A percentile compares a stretch with the other conserved stretches of the same genome.
Conservation (phyloP, 2,329 filamentous ascomycete species). For the Xylaria digitata region DNA sequence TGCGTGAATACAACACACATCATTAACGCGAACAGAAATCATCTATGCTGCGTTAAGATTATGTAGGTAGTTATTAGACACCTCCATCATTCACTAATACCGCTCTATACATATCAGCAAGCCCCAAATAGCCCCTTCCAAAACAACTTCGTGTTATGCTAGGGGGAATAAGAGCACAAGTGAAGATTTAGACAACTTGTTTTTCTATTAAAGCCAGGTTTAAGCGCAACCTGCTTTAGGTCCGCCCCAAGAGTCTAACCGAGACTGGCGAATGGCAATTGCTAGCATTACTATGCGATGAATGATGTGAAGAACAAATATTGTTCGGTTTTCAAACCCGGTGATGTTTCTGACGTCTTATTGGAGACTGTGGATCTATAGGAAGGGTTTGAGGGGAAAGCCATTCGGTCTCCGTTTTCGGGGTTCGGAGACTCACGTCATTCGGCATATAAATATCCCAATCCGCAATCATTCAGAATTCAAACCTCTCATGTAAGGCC, state of each 20-base stretch:
- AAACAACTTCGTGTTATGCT: too few species aligned
- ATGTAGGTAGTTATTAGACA: too few species aligned
- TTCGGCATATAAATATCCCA: conserved; percentile 3
- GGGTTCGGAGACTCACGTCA: conserved; percentile 17
- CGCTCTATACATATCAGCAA: too few species aligned
- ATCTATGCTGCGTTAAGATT: background rate
- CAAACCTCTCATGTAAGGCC: background rate
- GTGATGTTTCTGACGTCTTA: background rate
- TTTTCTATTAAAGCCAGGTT: too few species aligned
- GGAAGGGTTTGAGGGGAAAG: conserved; percentile 10
- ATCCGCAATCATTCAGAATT: background rate
- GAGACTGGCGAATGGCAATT: too few species aligned
- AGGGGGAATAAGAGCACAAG: too few species aligned
- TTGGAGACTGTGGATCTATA: conserved; percentile 23
- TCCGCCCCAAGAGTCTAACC: too few species aligned
- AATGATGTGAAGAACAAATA: background rate
- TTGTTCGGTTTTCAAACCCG: background rate
- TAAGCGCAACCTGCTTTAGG: too few species aligned
- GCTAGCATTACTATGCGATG: too few species aligned
- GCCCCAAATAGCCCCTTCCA: too few species aligned
- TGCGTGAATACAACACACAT: background rate
- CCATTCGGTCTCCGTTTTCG: conserved; percentile 23
- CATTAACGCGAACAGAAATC: background rate
- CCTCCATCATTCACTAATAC: too few species aligned
- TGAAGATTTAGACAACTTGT: too few species aligned